Evolutionary conservation across 179 eudicot species (phyloP), one percentile per base, ranked within the genome.

Genomic region (Sideroxylon spinosum): DNA sequence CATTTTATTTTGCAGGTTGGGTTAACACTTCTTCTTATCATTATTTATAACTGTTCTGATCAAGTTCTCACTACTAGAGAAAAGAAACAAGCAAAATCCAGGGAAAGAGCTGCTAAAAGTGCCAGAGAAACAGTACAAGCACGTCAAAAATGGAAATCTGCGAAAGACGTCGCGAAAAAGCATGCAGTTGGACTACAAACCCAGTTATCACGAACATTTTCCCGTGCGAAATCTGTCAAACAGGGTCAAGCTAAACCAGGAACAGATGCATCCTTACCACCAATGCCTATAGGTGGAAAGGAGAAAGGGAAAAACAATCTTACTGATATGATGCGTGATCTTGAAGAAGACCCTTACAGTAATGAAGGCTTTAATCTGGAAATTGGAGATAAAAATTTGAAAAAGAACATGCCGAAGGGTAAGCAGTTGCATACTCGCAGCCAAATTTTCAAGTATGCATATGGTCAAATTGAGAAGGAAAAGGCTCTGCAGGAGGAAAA

Each of bases 381-480:
- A 29, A 87, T 87, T 68, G 93, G 92, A 62, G 92, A 91, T 80
- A 91, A 86, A 79, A 84, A 85, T 78, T 10, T 82, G 28, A 88
- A 88, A 76, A 92, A 89, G 76, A 74, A 86, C 14, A 71, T 52
- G 50, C 82, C 85, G 1, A 93, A 84, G 84, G 83, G 78, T 61
- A 91, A 91, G 76, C 78, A 90, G 37, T 75, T 88, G 80, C 91
- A 91, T 25, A 90, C 95, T 4, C 88, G 88, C 25, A 93, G 93
- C 77, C 91, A 91, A 61, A 93, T 93, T 49, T 93, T 93, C 79
- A 86, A 85, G 77, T 91, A 91, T 60, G 97, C 97, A 23, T 93
- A 93, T 79, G 95, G 92, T 55, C 92, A 93, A 79, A 88, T 93
- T 68, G 98, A 93, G 81, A 93, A 93, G 82, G 98, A 93, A 75